Evolutionary conservation across 2,329 filamentous ascomycete genomes (phyloP).

Genomic region (Anthostomella pinea): DNA sequence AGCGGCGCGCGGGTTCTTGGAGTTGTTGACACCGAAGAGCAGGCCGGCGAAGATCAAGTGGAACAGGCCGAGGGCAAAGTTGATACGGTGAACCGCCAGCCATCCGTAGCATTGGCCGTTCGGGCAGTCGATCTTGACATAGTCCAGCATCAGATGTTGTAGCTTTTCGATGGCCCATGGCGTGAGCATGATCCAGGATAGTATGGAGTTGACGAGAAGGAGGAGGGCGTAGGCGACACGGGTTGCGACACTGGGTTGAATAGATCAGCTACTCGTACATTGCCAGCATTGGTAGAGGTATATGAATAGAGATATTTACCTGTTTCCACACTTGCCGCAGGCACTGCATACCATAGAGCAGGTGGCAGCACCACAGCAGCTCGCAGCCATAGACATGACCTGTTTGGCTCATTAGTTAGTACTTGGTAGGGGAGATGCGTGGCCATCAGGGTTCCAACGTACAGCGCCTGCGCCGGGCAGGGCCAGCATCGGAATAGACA

Average conservation of each 20-base stretch:
- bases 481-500: slow-evolving; percentile 86
- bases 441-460: slow-evolving; percentile 38
- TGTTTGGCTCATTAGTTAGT: slow-evolving; percentile 35
- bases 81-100: slow-evolving; percentile 95
- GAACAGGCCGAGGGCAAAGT: slow-evolving; percentile 93
- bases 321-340: slow-evolving; percentile 96
- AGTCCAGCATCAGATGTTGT: slow-evolving; percentile 87
- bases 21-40: slow-evolving; percentile 81
- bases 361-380: slow-evolving; percentile 94
- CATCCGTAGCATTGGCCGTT: slow-evolving; percentile 92
- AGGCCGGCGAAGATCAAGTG: slow-evolving; percentile 83
- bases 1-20: slow-evolving; percentile 80
- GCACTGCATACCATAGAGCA: slow-evolving; percentile 94
- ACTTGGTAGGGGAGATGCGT: slow-evolving; percentile 2
- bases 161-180: slow-evolving; percentile 97
- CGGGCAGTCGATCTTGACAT: slow-evolving; percentile 91
- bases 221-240: slow-evolving; percentile 95
- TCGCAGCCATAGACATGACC: slow-evolving; percentile 76
- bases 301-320: slow-evolving; percentile 47
- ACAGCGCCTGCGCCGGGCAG: slow-evolving; percentile 84
- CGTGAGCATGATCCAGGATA: slow-evolving; percentile 99
- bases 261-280: slow-evolving; percentile 11
- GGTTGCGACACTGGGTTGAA: slow-evolving; percentile 72
- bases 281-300: neutral
- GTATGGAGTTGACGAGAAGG: slow-evolving; percentile 91